Conservation (phyloP, 1,139 yeast genomes). For the Magnusiomyces paraingens region DNA sequence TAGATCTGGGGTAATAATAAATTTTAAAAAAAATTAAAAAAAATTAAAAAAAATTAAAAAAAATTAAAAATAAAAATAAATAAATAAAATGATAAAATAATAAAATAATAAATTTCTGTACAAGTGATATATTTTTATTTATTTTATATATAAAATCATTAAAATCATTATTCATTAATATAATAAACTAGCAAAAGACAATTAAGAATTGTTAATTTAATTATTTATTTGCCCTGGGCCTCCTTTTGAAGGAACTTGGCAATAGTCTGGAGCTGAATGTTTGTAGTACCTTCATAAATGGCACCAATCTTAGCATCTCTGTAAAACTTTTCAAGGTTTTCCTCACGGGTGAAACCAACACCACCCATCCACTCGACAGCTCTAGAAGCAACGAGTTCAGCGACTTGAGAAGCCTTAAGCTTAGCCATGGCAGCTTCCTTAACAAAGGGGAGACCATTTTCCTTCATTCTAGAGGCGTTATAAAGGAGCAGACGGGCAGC, state of each 20-base stretch:
- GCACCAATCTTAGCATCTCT: slow-evolving; percentile 43
- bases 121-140: too few species aligned
- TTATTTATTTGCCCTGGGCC: slow-evolving; percentile 17
- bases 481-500: slow-evolving; percentile 41
- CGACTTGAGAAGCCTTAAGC: slow-evolving; percentile 38
- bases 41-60: too few species aligned
- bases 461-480: slow-evolving; percentile 42
- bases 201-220: neutral
- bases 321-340: slow-evolving; percentile 38
- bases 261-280: slow-evolving; percentile 41
- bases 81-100: too few species aligned
- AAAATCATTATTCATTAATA: too few species aligned
- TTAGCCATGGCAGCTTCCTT: slow-evolving; percentile 45
- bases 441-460: slow-evolving; percentile 36
- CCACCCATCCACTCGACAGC: slow-evolving; percentile 47
- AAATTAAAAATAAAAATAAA: too few species aligned
- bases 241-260: slow-evolving; percentile 39
- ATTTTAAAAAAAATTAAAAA: too few species aligned
- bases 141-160: neutral
- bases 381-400: slow-evolving; percentile 36
- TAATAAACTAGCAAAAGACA: too few species aligned
- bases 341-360: slow-evolving; percentile 42
- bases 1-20: too few species aligned
- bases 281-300: slow-evolving; percentile 41
- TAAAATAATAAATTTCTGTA: too few species aligned